Evolutionary conservation across 345 rosid species (phyloP).

Genomic region (Murraya paniculata): DNA sequence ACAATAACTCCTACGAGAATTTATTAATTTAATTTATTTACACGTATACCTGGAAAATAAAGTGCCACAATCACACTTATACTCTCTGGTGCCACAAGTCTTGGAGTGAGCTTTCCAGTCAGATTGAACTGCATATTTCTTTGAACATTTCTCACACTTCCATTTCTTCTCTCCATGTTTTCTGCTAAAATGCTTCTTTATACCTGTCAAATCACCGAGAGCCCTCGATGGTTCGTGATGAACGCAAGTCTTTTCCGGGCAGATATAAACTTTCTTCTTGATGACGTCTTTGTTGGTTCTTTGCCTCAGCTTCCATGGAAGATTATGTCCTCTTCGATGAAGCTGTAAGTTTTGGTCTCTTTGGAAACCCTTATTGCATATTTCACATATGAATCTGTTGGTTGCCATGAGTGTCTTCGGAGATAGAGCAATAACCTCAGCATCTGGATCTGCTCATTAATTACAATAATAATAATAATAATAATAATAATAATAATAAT

Average conservation of each 20-base stretch:
- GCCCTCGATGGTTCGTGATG: conserved; percentile 88
- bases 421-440: conserved; percentile 90
- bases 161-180: conserved; percentile 97
- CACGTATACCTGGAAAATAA: conserved; percentile 74
- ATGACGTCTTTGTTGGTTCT: conserved; percentile 64
- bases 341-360: conserved; percentile 97
- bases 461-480: neutral
- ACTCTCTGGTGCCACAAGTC: conserved; percentile 95
- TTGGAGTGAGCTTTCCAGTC: conserved; percentile 98
- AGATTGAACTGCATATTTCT: conserved; percentile 94
- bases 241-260: conserved; percentile 90
- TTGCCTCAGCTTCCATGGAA: conserved; percentile 93
- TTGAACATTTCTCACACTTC: conserved; percentile 96
- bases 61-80: conserved; percentile 94
- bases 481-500: too few relatives aligned
- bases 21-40: conserved; percentile 20
- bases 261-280: conserved; percentile 74
- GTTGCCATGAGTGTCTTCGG: conserved; percentile 94
- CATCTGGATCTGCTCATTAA: conserved; percentile 77
- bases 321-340: conserved; percentile 92
- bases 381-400: conserved; percentile 85
- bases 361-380: conserved; percentile 96
- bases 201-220: conserved; percentile 93
- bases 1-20: conserved; percentile 17
- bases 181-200: conserved; percentile 89